Evolutionary conservation across 1,139 yeast genomes (phyloP), one percentile per base, ranked within the genome.

Genomic region (Taphrina confusa): DNA sequence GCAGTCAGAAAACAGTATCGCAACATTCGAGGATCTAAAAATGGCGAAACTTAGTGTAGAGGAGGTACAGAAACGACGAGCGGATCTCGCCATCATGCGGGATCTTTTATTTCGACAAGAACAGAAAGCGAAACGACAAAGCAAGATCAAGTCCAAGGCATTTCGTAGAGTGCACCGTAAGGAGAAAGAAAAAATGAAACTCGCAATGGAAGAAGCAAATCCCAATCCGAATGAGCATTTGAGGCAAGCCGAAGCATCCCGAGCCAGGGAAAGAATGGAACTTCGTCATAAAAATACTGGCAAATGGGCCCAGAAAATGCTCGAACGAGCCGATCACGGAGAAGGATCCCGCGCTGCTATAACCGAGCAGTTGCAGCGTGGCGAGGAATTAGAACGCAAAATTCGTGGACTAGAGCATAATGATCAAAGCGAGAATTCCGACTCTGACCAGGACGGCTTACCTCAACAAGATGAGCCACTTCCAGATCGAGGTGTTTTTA

Each of bases 71-170:
- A 82, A 84, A 70, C 81, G 95, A 66, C 85, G 95, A 12, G 81
- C 82, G 62, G 96, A 92, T 72, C 79, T 92, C 66, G 80, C 97
- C 67, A 74, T 86, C 69, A 90, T 90, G 97, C 81, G 98, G 65
- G 98, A 92, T 70, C 80, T 92, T 65, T 88, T 92, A 95, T 92
- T 90, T 74, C 81, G 97, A 69, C 97, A 92, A 69, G 97, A 92
- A 75, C 82, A 84, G 69, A 85, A 88, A 70, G 90, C 97, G 20
- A 89, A 82, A 72, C 81, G 99, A 68, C 80, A 92, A 68, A 91
- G 91, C 76, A 92, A 91, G 75, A 92, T 92, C 74, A 92, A 92
- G 73, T 89, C 97, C 47, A 94, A 91, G 73, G 81, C 89, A 4
- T 92, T 84, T 74, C 88, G 89, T 69, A 85, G 87, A 70, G 85